Evolutionary conservation across 2,329 filamentous ascomycete species (phyloP).

Genomic region (Epichloe bromicola): DNA sequence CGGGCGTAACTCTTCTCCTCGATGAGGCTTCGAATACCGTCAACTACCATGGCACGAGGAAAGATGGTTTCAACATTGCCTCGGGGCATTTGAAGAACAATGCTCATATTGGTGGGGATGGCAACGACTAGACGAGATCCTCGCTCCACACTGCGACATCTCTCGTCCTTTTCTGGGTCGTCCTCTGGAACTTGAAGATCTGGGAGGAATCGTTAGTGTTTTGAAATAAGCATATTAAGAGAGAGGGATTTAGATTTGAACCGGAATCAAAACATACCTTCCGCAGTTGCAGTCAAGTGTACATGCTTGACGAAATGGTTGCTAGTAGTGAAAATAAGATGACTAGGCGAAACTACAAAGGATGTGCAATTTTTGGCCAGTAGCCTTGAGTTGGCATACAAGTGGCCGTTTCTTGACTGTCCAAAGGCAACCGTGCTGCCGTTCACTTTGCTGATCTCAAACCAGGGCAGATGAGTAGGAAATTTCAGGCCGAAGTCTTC

Average conservation of each 20-base stretch:
- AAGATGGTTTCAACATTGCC: slow-evolving; percentile 94
- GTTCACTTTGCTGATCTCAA: slow-evolving; percentile 31
- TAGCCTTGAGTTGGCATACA: slow-evolving; percentile 64
- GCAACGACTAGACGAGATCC: slow-evolving; percentile 78
- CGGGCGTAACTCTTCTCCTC: slow-evolving; percentile 67
- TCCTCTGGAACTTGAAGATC: slow-evolving; percentile 74
- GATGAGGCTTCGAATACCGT: slow-evolving; percentile 73
- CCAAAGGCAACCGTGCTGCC: slow-evolving; percentile 40
- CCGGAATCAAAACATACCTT: slow-evolving; percentile 38
- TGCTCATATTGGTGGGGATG: slow-evolving; percentile 73
- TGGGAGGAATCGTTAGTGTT: slow-evolving; percentile 18
- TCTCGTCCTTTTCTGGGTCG: slow-evolving; percentile 81
- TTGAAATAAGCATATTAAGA: neutral
- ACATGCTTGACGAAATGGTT: slow-evolving; percentile 92
- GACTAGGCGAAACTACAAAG: slow-evolving; percentile 65
- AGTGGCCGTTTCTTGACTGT: slow-evolving; percentile 59
- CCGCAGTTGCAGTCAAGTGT: slow-evolving; percentile 50
- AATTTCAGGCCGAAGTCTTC: slow-evolving; percentile 27
- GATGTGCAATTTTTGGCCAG: slow-evolving; percentile 85
- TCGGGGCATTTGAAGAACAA: slow-evolving; percentile 88
- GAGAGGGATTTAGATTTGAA: neutral
- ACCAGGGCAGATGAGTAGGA: slow-evolving; percentile 37
- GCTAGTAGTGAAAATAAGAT: slow-evolving; percentile 85
- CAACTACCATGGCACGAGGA: slow-evolving; percentile 81
- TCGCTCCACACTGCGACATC: slow-evolving; percentile 83